Percentiles rank a stretch among this genome's conserved stretches.
Conservation (phyloP, 2,329 filamentous ascomycete species). For the Verticillium tricorpus region DNA sequence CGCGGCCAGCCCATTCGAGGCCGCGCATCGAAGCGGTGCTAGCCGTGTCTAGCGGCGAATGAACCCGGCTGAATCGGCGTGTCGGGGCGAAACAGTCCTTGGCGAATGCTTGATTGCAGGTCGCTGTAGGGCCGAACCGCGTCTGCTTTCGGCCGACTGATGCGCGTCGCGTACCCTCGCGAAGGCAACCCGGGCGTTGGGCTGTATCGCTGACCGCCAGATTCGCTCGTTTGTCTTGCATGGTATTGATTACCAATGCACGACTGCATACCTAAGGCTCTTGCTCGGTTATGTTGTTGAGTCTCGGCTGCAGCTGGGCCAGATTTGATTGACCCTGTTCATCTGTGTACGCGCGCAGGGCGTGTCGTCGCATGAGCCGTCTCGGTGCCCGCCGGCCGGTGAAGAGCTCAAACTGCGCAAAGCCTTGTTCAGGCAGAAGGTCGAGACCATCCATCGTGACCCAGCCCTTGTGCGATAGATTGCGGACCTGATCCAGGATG, state of each 20-base stretch:
- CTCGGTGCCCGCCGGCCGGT: slow-evolving; percentile 68
- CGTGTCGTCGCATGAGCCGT: slow-evolving; percentile 64
- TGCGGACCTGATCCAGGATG: slow-evolving; percentile 62
- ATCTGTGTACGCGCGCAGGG: slow-evolving; percentile 41
- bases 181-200: not conserved
- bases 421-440: slow-evolving; percentile 72
- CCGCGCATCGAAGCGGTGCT: not conserved
- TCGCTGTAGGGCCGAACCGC: not conserved
- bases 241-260: not conserved
- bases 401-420: slow-evolving; percentile 78
- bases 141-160: not conserved
- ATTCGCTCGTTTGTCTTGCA: not conserved
- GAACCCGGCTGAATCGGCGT: not conserved
- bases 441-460: slow-evolving; percentile 73
- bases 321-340: slow-evolving; percentile 34
- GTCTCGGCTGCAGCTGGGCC: slow-evolving; percentile 33
- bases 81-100: not conserved
- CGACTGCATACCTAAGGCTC: slow-evolving; percentile 23
- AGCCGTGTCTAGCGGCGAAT: not conserved
- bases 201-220: too few relatives aligned
- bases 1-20: not conserved
- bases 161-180: not conserved
- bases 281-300: slow-evolving; percentile 34
- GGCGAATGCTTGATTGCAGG: not conserved
- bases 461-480: slow-evolving; percentile 59